phyloP scores from a whole-genome alignment of 257 asterid genomes.

The Jacaranda mimosifolia region DNA sequence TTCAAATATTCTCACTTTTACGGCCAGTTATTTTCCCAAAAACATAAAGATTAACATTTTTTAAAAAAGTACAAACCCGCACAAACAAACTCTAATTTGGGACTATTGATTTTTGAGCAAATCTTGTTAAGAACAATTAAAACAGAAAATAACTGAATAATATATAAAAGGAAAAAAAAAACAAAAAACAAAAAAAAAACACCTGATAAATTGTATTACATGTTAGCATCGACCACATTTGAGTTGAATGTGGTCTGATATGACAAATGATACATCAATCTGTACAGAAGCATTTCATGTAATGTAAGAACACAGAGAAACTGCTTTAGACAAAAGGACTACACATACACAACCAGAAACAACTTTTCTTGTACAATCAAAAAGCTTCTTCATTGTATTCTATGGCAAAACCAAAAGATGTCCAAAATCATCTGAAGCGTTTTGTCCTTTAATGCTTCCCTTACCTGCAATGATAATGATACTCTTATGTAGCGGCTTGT shows the following conservation, averaged over 20 bases:
- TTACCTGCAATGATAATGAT: conserved; percentile 42
- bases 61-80: too few species aligned
- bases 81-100: too few species aligned
- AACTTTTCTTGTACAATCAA: not conserved
- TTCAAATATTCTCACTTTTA: too few species aligned
- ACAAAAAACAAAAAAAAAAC: not conserved
- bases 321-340: not conserved
- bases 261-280: not conserved
- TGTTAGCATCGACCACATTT: conserved; percentile 23
- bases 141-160: too few species aligned
- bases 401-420: not conserved
- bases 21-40: too few species aligned
- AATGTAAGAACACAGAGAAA: not conserved
- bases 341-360: conserved; percentile 5
- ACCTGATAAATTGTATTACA: not conserved
- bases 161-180: too few species aligned
- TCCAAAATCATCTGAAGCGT: conserved; percentile 12
- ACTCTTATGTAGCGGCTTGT: not conserved
- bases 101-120: too few species aligned
- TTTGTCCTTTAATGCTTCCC: conserved; percentile 19
- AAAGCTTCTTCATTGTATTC: not conserved
- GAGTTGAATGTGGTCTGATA: conserved; percentile 40
- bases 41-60: too few species aligned
- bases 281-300: conserved; percentile 1
- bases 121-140: too few species aligned